phyloP scores from a whole-genome alignment of 768 basidiomycete species.

The Calocera viscosa region DNA sequence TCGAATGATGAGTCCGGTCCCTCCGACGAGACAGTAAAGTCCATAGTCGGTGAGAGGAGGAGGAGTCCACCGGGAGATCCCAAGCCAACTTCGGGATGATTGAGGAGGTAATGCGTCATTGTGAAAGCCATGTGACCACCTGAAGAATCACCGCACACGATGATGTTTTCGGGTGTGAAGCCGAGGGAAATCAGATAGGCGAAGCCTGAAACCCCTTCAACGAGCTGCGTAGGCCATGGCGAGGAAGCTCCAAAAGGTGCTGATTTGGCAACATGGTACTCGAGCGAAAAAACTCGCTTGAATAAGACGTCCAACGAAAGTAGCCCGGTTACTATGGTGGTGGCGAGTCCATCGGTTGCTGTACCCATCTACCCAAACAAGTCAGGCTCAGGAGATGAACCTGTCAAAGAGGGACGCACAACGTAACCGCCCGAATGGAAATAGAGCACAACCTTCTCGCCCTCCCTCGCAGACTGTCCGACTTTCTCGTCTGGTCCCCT shows the following conservation, averaged over 20 bases:
- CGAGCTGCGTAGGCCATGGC: slow-evolving; percentile 16
- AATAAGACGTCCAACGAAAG: neutral
- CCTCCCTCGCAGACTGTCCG: neutral
- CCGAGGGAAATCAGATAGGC: slow-evolving; percentile 15
- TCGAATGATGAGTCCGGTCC: neutral
- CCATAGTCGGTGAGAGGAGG: neutral
- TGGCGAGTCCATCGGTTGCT: neutral
- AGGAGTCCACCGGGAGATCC: neutral
- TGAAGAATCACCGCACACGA: slow-evolving; percentile 18
- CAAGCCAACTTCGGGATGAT: neutral
- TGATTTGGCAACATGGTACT: slow-evolving; percentile 14
- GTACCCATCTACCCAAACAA: neutral
- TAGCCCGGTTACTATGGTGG: neutral
- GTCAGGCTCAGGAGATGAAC: neutral
- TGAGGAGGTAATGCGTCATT: neutral
- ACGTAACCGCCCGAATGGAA: slow-evolving; percentile 15
- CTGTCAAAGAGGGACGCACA: neutral
- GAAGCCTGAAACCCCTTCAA: slow-evolving; percentile 17
- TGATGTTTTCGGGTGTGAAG: slow-evolving; percentile 16
- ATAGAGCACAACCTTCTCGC: slow-evolving; percentile 18
- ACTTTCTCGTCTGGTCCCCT: neutral
- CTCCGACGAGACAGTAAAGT: neutral
- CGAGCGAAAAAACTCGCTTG: slow-evolving; percentile 10
- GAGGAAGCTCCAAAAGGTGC: slow-evolving; percentile 4
- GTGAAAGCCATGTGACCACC: slow-evolving; percentile 58